Conservation (phyloP, 176 grass and related monocot species). For the Panicum miliaceum region DNA sequence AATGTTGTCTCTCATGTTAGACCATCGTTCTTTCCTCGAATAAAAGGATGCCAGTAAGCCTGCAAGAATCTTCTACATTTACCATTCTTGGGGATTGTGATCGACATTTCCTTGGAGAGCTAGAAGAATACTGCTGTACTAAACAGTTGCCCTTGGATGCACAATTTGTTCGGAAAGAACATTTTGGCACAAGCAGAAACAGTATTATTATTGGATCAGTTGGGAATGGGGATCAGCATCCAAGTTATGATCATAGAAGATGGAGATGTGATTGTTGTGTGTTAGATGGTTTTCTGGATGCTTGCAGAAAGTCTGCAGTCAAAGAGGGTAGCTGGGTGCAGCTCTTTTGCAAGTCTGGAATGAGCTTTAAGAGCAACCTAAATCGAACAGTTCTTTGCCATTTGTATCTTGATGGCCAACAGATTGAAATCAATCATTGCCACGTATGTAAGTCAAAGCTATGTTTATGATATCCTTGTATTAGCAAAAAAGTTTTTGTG, state of each 20-base stretch:
- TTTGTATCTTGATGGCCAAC: slow-evolving; percentile 56
- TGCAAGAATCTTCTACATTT: slow-evolving; percentile 62
- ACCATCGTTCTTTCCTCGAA: slow-evolving; percentile 56
- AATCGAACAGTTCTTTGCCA: slow-evolving; percentile 55
- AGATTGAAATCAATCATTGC: slow-evolving; percentile 62
- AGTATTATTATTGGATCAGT: slow-evolving; percentile 27
- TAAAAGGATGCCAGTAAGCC: slow-evolving; percentile 60
- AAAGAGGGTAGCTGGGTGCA: slow-evolving; percentile 68
- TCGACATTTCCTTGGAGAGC: slow-evolving; percentile 37
- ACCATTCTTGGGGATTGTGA: slow-evolving; percentile 67
- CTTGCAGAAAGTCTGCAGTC: slow-evolving; percentile 54
- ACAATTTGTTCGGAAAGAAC: slow-evolving; percentile 29
- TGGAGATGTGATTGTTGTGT: slow-evolving; percentile 43
- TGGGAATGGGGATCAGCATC: slow-evolving; percentile 31
- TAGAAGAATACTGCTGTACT: slow-evolving; percentile 35
- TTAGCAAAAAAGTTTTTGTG: slow-evolving; percentile 19
- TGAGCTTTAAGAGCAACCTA: slow-evolving; percentile 39
- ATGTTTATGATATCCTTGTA: slow-evolving; percentile 36
- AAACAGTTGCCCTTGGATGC: slow-evolving; percentile 27
- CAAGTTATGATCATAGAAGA: slow-evolving; percentile 32
- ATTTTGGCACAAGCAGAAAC: slow-evolving; percentile 37
- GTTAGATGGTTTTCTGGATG: slow-evolving; percentile 62
- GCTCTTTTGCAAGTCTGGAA: slow-evolving; percentile 48
- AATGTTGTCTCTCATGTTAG: slow-evolving; percentile 56
- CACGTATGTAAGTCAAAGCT: slow-evolving; percentile 91